phyloP scores from a whole-genome alignment of 805 yeast genomes.

The Kodamaea lidongshanica region DNA sequence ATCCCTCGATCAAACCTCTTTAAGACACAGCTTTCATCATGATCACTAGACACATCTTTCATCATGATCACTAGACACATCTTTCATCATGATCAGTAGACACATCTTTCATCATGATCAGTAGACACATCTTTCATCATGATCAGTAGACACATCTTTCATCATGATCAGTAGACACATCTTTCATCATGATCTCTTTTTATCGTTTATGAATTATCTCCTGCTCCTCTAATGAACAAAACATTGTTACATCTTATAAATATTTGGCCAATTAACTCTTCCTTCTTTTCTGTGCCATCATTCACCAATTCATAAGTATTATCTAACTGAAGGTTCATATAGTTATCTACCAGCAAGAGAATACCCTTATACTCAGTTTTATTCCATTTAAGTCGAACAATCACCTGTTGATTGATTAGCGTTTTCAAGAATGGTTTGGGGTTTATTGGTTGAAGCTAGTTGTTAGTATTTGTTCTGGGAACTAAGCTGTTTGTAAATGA shows the following conservation, averaged over 20 bases:
- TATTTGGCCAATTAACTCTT: constrained; percentile 21
- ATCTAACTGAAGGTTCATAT: constrained; percentile 80
- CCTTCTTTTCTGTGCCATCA: constrained; percentile 31
- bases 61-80: too few relatives aligned
- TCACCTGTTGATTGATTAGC: constrained; percentile 61
- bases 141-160: too few relatives aligned
- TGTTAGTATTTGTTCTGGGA: too few relatives aligned
- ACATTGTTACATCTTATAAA: constrained; percentile 26
- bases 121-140: too few relatives aligned
- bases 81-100: too few relatives aligned
- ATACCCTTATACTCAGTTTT: constrained; percentile 80
- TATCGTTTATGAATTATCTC: neutral
- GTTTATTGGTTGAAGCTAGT: constrained; percentile 48
- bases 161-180: neutral
- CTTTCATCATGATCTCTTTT: constrained; percentile 1
- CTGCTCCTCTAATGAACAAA: constrained; percentile 18
- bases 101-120: too few relatives aligned
- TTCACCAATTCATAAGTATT: constrained; percentile 45
- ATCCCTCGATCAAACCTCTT: too few relatives aligned
- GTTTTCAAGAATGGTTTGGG: constrained; percentile 88
- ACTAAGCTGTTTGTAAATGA: too few relatives aligned
- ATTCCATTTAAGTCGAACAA: constrained; percentile 85
- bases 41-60: too few relatives aligned
- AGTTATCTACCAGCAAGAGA: constrained; percentile 76
- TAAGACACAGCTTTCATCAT: too few relatives aligned